Evolutionary conservation across 176 grass and related monocot species (phyloP).

Genomic region (Juncus inflexus): DNA sequence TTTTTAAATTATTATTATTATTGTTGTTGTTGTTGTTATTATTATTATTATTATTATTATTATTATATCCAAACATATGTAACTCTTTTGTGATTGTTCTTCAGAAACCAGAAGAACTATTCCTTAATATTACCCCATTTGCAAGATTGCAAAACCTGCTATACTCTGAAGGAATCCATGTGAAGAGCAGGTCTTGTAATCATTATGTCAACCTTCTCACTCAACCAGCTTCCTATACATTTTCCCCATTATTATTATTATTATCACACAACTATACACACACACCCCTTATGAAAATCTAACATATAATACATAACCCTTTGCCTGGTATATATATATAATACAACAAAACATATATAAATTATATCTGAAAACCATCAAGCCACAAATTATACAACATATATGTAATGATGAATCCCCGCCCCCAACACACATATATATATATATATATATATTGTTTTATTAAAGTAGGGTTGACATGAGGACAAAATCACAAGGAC

Average conservation of each 20-base stretch:
- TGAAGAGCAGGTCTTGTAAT: constrained; percentile 17
- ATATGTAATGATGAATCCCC: too few relatives aligned
- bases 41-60: background rate
- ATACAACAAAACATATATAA: too few relatives aligned
- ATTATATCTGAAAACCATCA: too few relatives aligned
- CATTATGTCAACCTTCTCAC: constrained; percentile 8
- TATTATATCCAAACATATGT: constrained; percentile 12
- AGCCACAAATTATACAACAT: too few relatives aligned
- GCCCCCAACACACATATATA: too few relatives aligned
- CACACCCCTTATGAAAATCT: too few relatives aligned
- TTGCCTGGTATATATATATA: too few relatives aligned
- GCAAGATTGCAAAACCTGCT: background rate
- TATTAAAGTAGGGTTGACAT: constrained; percentile 11
- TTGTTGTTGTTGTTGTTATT: background rate
- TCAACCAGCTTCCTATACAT: background rate
- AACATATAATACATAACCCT: too few relatives aligned
- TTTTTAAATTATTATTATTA: background rate
- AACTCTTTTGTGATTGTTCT: background rate
- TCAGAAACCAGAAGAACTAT: background rate
- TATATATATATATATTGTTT: too few relatives aligned
- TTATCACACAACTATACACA: background rate
- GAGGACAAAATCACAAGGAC: constrained; percentile 13
- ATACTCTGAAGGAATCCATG: constrained; percentile 16
- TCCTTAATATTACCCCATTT: constrained; percentile 8
- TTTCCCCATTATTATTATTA: background rate